A percentile compares a stretch with the other conserved stretches of the same genome.
Evolutionary conservation across 768 basidiomycete genomes (phyloP).

Genomic region (Gloeopeniophorella convolvens): DNA sequence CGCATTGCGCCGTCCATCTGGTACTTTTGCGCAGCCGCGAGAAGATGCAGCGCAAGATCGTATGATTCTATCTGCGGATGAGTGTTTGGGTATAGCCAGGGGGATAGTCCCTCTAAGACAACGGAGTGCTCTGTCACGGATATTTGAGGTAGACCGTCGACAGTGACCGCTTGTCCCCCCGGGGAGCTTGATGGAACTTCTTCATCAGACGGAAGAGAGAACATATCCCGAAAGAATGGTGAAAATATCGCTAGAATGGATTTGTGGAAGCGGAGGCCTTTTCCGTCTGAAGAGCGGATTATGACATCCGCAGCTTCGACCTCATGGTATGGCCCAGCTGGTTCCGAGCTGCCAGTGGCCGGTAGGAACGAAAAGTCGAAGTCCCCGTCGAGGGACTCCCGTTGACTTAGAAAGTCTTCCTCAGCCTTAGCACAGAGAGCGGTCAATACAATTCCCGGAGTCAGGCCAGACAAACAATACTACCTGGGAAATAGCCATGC

Average conservation of each 20-base stretch:
- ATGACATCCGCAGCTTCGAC: background rate
- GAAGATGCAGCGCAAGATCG: background rate
- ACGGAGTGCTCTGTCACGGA: background rate
- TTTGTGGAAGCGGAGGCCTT: background rate
- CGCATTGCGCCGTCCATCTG: constrained; percentile 13
- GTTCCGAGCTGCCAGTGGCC: too few species aligned
- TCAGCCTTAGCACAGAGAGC: too few species aligned
- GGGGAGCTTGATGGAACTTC: too few species aligned
- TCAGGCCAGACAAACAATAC: too few species aligned
- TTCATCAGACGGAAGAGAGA: background rate
- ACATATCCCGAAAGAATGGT: background rate
- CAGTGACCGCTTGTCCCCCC: background rate
- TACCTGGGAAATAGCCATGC: too few species aligned
- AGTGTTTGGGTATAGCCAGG: background rate
- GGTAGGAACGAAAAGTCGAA: too few species aligned
- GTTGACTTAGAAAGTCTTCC: too few species aligned
- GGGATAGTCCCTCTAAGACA: background rate
- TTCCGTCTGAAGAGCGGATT: background rate
- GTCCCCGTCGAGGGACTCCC: too few species aligned
- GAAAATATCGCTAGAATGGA: background rate
- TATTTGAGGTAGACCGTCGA: too few species aligned
- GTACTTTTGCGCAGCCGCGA: constrained; percentile 23
- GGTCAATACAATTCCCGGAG: too few species aligned
- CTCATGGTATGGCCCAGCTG: background rate
- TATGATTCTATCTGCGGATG: background rate